Evolutionary conservation across 192 early-diverging fungal genomes (phyloP).

Genomic region (Jimgerdemannia lactiflua): DNA sequence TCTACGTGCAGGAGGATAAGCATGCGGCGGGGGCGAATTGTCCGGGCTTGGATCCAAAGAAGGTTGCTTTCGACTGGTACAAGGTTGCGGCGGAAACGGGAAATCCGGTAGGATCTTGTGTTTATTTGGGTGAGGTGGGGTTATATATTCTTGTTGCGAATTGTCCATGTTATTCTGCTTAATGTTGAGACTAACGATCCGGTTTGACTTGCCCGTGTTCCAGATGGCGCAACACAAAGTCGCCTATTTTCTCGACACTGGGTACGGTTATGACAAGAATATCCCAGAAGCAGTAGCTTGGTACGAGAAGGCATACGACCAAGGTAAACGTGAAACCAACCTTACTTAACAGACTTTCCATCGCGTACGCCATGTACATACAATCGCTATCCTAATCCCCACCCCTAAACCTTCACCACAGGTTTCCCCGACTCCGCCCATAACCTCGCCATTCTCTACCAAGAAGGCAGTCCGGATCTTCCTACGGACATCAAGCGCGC

Average conservation of each 20-base stretch:
- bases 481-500: slow-evolving; percentile 27
- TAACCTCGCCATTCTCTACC: slow-evolving; percentile 49
- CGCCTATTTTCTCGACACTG: slow-evolving; percentile 46
- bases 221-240: slow-evolving; percentile 53
- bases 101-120: slow-evolving; percentile 36
- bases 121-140: too few relatives aligned
- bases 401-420: neutral
- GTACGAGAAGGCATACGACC: slow-evolving; percentile 42
- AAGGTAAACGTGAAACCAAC: slow-evolving; percentile 20
- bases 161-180: too few relatives aligned
- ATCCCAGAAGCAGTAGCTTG: slow-evolving; percentile 29
- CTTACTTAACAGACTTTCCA: neutral
- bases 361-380: too few relatives aligned
- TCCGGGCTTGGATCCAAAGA: slow-evolving; percentile 43
- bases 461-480: slow-evolving; percentile 33
- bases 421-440: slow-evolving; percentile 52
- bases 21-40: slow-evolving; percentile 43
- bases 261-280: slow-evolving; percentile 36
- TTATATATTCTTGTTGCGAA: too few relatives aligned
- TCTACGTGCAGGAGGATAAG: slow-evolving; percentile 46
- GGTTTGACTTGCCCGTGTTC: too few relatives aligned
- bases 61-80: slow-evolving; percentile 41
- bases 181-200: too few relatives aligned
- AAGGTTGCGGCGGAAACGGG: slow-evolving; percentile 38
- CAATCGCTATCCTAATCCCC: neutral